Evolutionary conservation across 768 basidiomycete species (phyloP), one percentile per base, ranked within the genome.

Genomic region (Flagelloscypha sp.): DNA sequence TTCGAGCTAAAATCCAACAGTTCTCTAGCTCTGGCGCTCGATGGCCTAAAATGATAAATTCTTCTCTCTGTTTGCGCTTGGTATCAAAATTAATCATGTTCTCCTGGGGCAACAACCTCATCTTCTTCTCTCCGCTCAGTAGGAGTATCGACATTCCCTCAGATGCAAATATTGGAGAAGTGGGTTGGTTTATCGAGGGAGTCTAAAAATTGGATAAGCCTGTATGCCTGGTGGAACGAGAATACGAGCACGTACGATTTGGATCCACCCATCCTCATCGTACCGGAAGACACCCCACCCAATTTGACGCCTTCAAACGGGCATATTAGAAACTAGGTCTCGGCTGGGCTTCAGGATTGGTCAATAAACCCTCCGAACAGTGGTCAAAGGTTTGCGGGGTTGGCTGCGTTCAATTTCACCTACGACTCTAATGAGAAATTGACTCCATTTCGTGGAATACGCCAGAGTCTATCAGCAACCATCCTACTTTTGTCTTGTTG

Each of bases 1-100:
- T 48, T 5, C 65, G 73, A 2, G 67, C 76, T 1, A 68, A 70
- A 43, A 54, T 64, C 3, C 72, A 75, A 50, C 63, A 78, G 48
- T 65, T 66, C 38, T 76, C 63, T 59, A 37, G 58, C 8, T 47
- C 59, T 6, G 76, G 76, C n/a, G 76, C 74, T 13, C 65, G 76
- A 18, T 76, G 73, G 74, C 66, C 71, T 7, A 78, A 78, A 49
- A 76, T 75, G 74, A 74, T 72, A 7, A 73, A 76, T 42, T 74
- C 76, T 0, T 60, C 64, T 0, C 74, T 74, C 6, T 66, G 74
- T 12, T 72, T 9, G 59, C 74, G 0, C 76, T 74, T 0, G 75
- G 75, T 1, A n/a, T n/a, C n/a, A 62, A 75, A 40, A 75, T 76
- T 46, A 78, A 78, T 56, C 70, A 74, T 45, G 62, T 76, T 10